Evolutionary conservation across 2,329 filamentous ascomycete genomes (phyloP), one percentile per base, ranked within the genome.

Genomic region (Trichophyton equinum): DNA sequence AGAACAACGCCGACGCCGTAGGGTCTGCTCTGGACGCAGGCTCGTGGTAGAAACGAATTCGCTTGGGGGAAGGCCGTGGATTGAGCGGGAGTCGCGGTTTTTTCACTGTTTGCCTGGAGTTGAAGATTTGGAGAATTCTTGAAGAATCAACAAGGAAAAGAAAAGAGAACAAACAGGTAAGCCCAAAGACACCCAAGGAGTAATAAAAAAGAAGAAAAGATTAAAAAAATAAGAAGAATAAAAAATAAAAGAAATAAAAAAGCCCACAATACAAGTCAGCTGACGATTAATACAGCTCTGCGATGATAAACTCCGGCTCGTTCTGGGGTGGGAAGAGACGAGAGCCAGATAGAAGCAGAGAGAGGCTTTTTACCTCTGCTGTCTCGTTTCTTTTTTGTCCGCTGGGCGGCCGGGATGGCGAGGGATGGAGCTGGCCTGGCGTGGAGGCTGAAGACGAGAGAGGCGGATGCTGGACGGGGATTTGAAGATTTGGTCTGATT

Each of bases 191-290:
- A 46, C 42, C 44, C 44, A 15, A 51, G 13, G 13, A 27, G 20
- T 25, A 51, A 25, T 25, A 13, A 25, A 13, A 13, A 25, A 27
- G 2, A 25, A 22, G 13, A 7, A 51, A 51, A 51, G 33, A 38
- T 13, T 22, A 36, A n/a, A 36, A 38, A 36, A 11, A 38, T 13
- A 38, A 56, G 2, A 18, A 56, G 11, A 13, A 13, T 38, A 38
- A 13, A 13, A 38, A 38, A 38, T 11, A 11, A 38, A 18, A 36
- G 13, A 36, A 56, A 18, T 18, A 7, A 36, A 38, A 57, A 57
- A 42, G 33, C 55, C 55, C 55, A 38, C 30, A 38, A 42, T 57
- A 42, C 55, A 57, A 25, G 55, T 57, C 55, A 57, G 55, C 55
- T 57, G 55, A 57, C 55, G 22, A 40, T 22, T n/a, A 42, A 38